These are phyloP conservation scores for Sicyos baderoa DNA, from an alignment of 306 rosid genomes.

Conservation along the genomic window DNA sequence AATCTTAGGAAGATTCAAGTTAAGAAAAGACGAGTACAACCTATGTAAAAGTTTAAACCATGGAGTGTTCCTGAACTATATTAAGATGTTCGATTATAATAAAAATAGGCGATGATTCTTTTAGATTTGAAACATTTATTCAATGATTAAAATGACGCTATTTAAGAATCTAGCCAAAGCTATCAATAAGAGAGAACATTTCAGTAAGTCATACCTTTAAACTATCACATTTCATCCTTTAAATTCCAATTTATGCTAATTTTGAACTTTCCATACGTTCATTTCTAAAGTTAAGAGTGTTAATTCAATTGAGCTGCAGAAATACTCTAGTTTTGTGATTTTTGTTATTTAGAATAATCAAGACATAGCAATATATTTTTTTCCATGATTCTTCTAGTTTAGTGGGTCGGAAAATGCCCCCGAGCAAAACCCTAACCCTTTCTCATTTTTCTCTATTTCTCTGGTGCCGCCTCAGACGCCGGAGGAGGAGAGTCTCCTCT, in stretches of 20 bases:
- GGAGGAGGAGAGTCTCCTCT: too few relatives aligned
- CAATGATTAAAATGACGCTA: background rate
- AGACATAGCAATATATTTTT: background rate
- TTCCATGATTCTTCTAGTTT: conserved; percentile 7
- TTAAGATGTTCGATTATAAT: background rate
- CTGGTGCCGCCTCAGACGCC: too few relatives aligned
- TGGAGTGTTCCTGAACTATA: background rate
- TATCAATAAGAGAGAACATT: conserved; percentile 2
- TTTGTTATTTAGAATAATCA: conserved; percentile 8
- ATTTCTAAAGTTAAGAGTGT: background rate
- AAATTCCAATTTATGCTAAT: background rate
- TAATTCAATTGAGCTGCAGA: background rate
- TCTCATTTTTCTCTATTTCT: too few relatives aligned
- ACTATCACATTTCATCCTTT: background rate
- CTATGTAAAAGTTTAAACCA: background rate
- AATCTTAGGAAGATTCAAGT: background rate
- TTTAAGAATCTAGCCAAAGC: background rate
- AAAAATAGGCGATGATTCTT: background rate
- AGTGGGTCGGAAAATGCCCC: background rate
- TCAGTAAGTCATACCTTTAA: background rate
- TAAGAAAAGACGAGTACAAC: background rate
- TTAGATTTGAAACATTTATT: background rate
- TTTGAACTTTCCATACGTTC: conserved; percentile 1
- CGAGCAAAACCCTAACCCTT: too few relatives aligned
- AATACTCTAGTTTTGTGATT: background rate